phyloP scores from a whole-genome alignment of 768 basidiomycete genomes.

The Plicaturopsis crispa region DNA sequence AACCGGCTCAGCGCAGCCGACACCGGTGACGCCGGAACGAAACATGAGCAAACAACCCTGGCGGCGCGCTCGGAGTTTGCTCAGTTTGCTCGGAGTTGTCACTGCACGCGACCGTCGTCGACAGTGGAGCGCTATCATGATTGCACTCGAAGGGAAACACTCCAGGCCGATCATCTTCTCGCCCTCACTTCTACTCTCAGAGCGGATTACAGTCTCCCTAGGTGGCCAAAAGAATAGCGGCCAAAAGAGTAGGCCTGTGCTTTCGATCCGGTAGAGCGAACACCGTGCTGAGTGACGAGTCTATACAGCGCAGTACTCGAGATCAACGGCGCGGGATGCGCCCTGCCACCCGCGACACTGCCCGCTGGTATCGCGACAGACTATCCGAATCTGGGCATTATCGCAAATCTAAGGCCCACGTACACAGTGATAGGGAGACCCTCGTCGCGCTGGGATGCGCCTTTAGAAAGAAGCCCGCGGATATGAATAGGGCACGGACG shows the following conservation, averaged over 20 bases:
- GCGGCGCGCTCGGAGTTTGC: no score
- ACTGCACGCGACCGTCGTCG: slow-evolving; percentile 4
- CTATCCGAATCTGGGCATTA: slow-evolving; percentile 56
- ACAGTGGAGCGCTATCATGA: no score
- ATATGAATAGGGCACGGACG: slow-evolving; percentile 61
- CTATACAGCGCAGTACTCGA: slow-evolving; percentile 48
- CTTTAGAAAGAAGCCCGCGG: slow-evolving; percentile 39
- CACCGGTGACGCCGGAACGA: no score
- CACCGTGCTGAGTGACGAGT: background rate
- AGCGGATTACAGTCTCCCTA: slow-evolving; percentile 49
- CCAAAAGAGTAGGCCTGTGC: background rate
- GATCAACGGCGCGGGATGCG: slow-evolving; percentile 63
- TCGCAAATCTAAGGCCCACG: slow-evolving; percentile 50
- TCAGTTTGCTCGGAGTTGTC: no score
- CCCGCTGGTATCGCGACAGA: slow-evolving; percentile 51
- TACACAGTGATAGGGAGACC: slow-evolving; percentile 38
- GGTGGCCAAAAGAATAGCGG: slow-evolving; percentile 34
- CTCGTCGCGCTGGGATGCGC: slow-evolving; percentile 29
- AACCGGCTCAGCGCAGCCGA: no score
- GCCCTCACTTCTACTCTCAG: slow-evolving; percentile 57
- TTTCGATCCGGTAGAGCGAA: background rate
- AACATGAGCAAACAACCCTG: no score
- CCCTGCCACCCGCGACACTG: slow-evolving; percentile 47
- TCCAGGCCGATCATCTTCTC: slow-evolving; percentile 72
- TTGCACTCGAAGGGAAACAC: slow-evolving; percentile 45